phyloP scores from a whole-genome alignment of 192 early-diverging fungal genomes.

The Mortierella antarctica region DNA sequence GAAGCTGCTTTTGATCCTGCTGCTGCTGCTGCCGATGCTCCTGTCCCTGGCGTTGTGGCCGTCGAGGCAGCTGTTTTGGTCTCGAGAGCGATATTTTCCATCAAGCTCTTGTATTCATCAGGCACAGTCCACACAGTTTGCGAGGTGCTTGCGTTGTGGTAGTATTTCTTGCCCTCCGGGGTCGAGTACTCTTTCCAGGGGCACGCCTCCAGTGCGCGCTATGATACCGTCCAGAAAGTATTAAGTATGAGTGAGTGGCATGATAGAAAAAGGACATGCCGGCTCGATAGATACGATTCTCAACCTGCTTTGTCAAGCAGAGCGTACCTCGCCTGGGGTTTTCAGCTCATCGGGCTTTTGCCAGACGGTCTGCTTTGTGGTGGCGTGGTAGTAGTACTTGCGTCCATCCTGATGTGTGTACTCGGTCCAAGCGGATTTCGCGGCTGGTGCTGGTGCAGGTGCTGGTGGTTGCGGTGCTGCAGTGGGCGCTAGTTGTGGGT shows the following conservation, averaged over 20 bases:
- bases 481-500: constrained; percentile 12
- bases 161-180: constrained; percentile 85
- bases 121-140: constrained; percentile 92
- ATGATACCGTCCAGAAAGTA: background rate
- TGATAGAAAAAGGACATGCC: background rate
- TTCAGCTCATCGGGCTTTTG: constrained; percentile 95
- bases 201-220: constrained; percentile 67
- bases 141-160: constrained; percentile 81
- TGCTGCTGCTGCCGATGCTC: background rate
- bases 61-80: constrained; percentile 27
- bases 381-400: constrained; percentile 86
- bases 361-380: constrained; percentile 86
- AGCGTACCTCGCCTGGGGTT: constrained; percentile 72
- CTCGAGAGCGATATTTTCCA: constrained; percentile 51
- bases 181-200: constrained; percentile 90
- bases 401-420: constrained; percentile 85
- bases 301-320: background rate
- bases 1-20: background rate
- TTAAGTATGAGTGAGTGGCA: background rate
- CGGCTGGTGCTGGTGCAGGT: background rate
- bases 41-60: background rate
- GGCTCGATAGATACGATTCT: background rate
- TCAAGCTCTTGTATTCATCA: constrained; percentile 70
- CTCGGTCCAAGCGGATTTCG: constrained; percentile 73
- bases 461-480: background rate